These are phyloP conservation scores for Syzygium malaccense DNA, from an alignment of 441 rosid genomes.

Conservation along the genomic window DNA sequence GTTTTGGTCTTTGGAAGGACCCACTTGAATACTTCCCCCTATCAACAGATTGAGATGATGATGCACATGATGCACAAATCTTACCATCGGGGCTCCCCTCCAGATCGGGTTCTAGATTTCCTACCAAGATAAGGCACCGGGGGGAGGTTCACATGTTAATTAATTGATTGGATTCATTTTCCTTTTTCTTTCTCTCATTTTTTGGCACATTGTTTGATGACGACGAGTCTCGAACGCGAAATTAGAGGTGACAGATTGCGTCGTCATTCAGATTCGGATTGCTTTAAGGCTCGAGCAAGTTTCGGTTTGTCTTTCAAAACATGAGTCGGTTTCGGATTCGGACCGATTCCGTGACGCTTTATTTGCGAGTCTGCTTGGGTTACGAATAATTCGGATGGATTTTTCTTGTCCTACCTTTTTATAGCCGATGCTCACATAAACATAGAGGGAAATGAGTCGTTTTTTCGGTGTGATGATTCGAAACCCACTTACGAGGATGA, in stretches of 20 bases:
- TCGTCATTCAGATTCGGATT: rapidly evolving
- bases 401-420: not conserved
- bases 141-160: not conserved
- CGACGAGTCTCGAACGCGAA: rapidly evolving
- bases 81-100: not conserved
- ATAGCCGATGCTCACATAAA: not conserved
- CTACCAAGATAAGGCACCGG: not conserved
- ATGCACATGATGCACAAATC: too few species aligned
- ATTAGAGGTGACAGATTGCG: not conserved
- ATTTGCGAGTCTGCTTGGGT: rapidly evolving
- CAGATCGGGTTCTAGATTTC: not conserved
- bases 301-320: rapidly evolving
- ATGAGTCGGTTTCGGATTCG: rapidly evolving
- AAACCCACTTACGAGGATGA: not conserved
- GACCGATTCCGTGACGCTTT: rapidly evolving
- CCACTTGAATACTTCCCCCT: not conserved
- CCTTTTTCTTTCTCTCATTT: not conserved
- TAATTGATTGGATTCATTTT: not conserved
- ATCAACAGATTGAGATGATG: not conserved
- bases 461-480: not conserved
- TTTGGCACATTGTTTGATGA: rapidly evolving
- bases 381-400: not conserved
- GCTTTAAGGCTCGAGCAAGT: not conserved
- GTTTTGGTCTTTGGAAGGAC: not conserved
- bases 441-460: not conserved